phyloP scores from a whole-genome alignment of 1,139 yeast genomes.

The Sugiyamaella grinbergsii region DNA sequence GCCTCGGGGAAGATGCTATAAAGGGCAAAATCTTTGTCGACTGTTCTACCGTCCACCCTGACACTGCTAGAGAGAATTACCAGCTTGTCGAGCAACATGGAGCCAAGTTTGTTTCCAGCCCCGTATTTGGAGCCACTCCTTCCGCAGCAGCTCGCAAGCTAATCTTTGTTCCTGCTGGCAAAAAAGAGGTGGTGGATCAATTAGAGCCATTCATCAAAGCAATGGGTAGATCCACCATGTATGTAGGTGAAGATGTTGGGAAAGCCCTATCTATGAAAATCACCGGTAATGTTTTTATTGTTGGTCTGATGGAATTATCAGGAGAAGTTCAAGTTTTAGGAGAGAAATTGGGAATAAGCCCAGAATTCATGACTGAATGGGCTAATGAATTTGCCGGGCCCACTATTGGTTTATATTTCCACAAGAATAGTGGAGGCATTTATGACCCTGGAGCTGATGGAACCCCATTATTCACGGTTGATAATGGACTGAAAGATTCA shows the following conservation, averaged over 20 bases:
- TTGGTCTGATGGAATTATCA: constrained; percentile 37
- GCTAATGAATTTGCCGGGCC: constrained; percentile 32
- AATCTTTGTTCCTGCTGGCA: constrained; percentile 37
- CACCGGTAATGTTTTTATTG: constrained; percentile 38
- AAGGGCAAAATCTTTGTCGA: constrained; percentile 36
- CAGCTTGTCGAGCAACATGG: constrained; percentile 28
- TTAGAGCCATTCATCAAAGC: constrained; percentile 34
- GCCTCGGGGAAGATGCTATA: constrained; percentile 8
- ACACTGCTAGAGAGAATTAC: constrained; percentile 31
- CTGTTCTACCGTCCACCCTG: constrained; percentile 39
- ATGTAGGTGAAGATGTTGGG: constrained; percentile 35
- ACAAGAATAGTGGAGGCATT: constrained; percentile 29
- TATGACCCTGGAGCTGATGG: constrained; percentile 32
- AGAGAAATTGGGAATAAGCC: constrained; percentile 35
- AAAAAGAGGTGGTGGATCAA: constrained; percentile 29
- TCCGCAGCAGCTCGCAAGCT: constrained; percentile 36
- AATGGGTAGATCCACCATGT: constrained; percentile 35
- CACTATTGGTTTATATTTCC: constrained; percentile 29
- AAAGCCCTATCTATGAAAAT: constrained; percentile 36
- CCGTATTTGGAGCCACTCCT: constrained; percentile 40
- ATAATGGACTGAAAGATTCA: constrained; percentile 37
- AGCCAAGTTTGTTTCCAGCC: constrained; percentile 35
- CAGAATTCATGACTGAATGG: constrained; percentile 29
- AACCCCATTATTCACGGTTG: constrained; percentile 32
- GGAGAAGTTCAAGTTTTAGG: constrained; percentile 37